A percentile compares a stretch with the other conserved stretches of the same genome.
Conservation (phyloP, 2,329 filamentous ascomycete genomes). For the Fusarium sp. region DNA sequence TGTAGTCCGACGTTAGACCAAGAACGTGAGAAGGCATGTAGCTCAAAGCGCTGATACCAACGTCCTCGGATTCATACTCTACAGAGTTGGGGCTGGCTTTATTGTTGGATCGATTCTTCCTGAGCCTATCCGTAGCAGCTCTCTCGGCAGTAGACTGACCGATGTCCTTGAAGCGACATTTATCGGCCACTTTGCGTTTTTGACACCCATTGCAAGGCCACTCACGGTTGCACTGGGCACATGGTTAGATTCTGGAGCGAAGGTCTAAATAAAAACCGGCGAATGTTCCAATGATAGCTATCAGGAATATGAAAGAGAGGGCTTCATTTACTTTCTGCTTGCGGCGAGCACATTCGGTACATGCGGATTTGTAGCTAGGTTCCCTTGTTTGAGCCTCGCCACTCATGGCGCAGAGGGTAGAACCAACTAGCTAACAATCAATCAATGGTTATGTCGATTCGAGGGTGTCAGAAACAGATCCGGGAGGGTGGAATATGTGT, state of each 20-base stretch:
- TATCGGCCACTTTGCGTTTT: conserved; percentile 53
- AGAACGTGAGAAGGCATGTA: conserved; percentile 51
- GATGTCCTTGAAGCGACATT: conserved; percentile 49
- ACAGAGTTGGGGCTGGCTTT: conserved; percentile 30
- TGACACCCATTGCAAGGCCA: conserved; percentile 56
- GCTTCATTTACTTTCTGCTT: conserved; percentile 52
- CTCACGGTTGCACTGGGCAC: conserved; percentile 52
- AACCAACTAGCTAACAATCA: neutral
- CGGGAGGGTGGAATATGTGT: neutral
- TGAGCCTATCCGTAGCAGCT: conserved; percentile 27
- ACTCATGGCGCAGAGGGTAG: conserved; percentile 28
- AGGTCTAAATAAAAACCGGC: neutral
- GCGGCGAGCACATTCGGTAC: conserved; percentile 56
- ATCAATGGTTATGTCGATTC: conserved; percentile 6
- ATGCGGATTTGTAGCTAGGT: conserved; percentile 50
- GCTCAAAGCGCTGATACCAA: conserved; percentile 51
- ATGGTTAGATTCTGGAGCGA: conserved; percentile 17
- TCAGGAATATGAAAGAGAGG: neutral
- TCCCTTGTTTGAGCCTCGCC: conserved; percentile 27
- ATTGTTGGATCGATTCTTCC: conserved; percentile 42
- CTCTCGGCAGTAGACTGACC: conserved; percentile 42
- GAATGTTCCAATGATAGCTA: neutral
- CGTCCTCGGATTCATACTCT: conserved; percentile 41
- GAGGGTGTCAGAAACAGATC: neutral
- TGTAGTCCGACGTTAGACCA: conserved; percentile 40